Base-by-base conservation (phyloP, 1,139 yeast species). In the Geotrichum macrosporum region DNA sequence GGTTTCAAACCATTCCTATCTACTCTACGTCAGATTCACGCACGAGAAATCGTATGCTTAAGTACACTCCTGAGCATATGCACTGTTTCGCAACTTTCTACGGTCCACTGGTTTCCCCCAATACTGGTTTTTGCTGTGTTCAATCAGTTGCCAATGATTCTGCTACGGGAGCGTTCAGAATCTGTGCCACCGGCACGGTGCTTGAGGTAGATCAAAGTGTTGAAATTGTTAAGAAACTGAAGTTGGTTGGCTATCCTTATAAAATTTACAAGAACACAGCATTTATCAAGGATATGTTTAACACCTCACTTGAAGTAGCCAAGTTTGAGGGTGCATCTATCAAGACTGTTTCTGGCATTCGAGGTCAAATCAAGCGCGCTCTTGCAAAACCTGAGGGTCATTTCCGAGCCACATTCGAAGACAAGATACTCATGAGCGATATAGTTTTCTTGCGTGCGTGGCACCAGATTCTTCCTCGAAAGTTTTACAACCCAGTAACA, bases 401-500 rank as follows among this genome's bases (percentile, higher is more conserved):
- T 64, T 94, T 77, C 72, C 78, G 99, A 65, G 98, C 98, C n/a
- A 82, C 97, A 1, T 94, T 94, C 67, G 99, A 94, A 67, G 99
- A 94, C 65, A 92, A 89, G 69, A 78, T 92, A 33, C 74, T 89
- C 53, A 77, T 92, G 83, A 77, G 94, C 53, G 98, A 92, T 66
- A 84, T 86, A 44, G 77, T 94, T 12, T 83, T 92, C 58, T 71
- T 94, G 63, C 82, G 95, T 64, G 92, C 97, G 1, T 94, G 98
- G 98, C 89, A 88, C 64, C 97, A 97, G 1, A 94, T 94, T 39
- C 79, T 78, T 56, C 85, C 94, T 13, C 84, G 92, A 65, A 81
- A 81, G 64, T 92, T 87, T 67, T 94, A 92, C 69, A 94, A 92
- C 62, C 98, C 98, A 1, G 97, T 94, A 22, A 86, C 97, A 0